Conservation (phyloP, 176 grass and related monocot genomes). For the Eragrostis nindensis region DNA sequence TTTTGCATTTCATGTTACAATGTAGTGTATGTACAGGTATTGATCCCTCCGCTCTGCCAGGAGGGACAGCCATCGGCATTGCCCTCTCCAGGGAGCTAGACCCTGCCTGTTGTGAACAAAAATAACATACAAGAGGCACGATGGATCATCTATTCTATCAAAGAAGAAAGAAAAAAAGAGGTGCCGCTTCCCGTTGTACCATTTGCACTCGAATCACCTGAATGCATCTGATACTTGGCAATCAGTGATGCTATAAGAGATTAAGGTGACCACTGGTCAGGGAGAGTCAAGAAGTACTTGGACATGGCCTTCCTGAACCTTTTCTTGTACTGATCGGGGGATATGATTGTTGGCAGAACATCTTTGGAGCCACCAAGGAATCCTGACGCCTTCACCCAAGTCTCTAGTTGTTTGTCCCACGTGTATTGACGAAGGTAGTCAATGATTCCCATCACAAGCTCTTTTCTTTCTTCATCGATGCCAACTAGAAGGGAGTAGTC, state of each 20-base stretch:
- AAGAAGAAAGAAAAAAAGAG: not conserved
- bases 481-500: slow-evolving; percentile 95
- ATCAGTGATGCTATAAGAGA: slow-evolving; percentile 32
- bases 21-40: slow-evolving; percentile 58
- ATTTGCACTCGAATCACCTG: slow-evolving; percentile 26
- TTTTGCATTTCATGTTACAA: slow-evolving; percentile 45
- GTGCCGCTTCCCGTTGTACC: slow-evolving; percentile 29
- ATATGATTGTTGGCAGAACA: slow-evolving; percentile 77
- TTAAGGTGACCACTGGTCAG: slow-evolving; percentile 83
- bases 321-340: slow-evolving; percentile 89
- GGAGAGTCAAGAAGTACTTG: slow-evolving; percentile 89
- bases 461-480: slow-evolving; percentile 82
- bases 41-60: slow-evolving; percentile 32
- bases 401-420: slow-evolving; percentile 98
- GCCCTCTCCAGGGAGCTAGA: slow-evolving; percentile 27
- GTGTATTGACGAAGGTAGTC: slow-evolving; percentile 97
- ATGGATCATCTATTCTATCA: slow-evolving; percentile 49
- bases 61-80: slow-evolving; percentile 16
- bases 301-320: slow-evolving; percentile 99
- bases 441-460: slow-evolving; percentile 92
- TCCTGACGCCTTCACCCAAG: slow-evolving; percentile 88
- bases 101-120: slow-evolving; percentile 54
- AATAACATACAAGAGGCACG: slow-evolving; percentile 65
- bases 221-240: slow-evolving; percentile 25
- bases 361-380: slow-evolving; percentile 83